These are phyloP conservation scores for Cicer judaicum DNA, from an alignment of 306 rosid species.

Conservation along the genomic window DNA sequence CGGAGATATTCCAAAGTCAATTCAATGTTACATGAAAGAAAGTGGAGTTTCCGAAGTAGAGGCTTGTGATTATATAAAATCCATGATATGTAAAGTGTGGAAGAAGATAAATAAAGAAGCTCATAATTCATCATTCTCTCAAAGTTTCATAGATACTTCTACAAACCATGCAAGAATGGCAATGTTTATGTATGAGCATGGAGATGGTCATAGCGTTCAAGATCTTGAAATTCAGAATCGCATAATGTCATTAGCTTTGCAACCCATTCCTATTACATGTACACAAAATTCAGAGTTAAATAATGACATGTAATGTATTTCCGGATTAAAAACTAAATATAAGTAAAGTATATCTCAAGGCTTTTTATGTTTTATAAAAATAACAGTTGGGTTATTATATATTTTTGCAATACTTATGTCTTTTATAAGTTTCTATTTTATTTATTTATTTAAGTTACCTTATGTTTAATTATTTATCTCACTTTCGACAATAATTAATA, in stretches of 20 bases:
- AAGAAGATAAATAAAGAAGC: slow-evolving; percentile 15
- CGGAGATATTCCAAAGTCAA: slow-evolving; percentile 43
- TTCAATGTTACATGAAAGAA: slow-evolving; percentile 49
- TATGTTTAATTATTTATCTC: too few relatives aligned
- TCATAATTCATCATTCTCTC: slow-evolving; percentile 15
- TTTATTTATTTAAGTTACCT: too few relatives aligned
- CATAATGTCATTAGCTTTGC: not conserved
- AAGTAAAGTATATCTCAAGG: too few relatives aligned
- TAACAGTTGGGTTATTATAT: too few relatives aligned
- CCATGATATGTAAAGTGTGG: slow-evolving; percentile 14
- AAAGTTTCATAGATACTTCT: slow-evolving; percentile 10
- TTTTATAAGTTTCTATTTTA: too few relatives aligned
- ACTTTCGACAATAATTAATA: too few relatives aligned
- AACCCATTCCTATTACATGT: not conserved
- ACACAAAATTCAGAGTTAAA: not conserved
- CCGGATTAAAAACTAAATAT: too few relatives aligned
- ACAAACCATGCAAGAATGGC: slow-evolving; percentile 29
- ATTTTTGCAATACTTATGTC: too few relatives aligned
- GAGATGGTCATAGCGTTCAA: slow-evolving; percentile 35
- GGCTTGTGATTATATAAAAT: slow-evolving; percentile 30
- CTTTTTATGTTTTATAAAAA: too few relatives aligned
- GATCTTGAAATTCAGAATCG: not conserved
- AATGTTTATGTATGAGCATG: slow-evolving; percentile 22
- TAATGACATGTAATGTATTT: too few relatives aligned
- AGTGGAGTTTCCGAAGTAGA: slow-evolving; percentile 27